phyloP scores from a whole-genome alignment of 225 moss, liverwort and hornwort genomes.

The Antitrichia curtipendula region DNA sequence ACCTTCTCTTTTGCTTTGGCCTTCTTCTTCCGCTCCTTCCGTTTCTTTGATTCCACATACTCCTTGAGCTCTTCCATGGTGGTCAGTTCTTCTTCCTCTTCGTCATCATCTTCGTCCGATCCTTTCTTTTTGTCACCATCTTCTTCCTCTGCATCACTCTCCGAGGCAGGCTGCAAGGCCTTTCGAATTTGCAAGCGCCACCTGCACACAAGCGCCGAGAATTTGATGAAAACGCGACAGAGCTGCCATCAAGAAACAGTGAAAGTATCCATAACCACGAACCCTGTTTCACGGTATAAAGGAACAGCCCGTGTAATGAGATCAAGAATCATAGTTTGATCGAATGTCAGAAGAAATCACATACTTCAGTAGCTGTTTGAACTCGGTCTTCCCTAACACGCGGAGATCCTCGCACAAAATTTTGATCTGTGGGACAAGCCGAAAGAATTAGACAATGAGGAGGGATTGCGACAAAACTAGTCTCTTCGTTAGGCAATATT shows the following conservation, averaged over 20 bases:
- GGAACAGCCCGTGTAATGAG: background rate
- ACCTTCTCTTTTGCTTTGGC: conserved; percentile 94
- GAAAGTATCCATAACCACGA: background rate
- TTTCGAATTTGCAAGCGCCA: conserved; percentile 92
- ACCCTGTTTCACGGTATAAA: background rate
- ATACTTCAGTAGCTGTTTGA: conserved; percentile 89
- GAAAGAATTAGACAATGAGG: background rate
- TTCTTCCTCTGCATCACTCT: conserved; percentile 19
- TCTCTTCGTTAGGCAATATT: background rate
- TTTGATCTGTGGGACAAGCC: conserved; percentile 41
- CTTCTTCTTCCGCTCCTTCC: conserved; percentile 57
- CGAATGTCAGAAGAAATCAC: background rate
- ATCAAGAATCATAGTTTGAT: background rate
- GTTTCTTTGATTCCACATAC: conserved; percentile 65
- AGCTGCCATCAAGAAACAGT: background rate
- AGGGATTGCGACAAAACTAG: background rate
- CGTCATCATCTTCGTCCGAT: conserved; percentile 36
- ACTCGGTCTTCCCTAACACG: conserved; percentile 89
- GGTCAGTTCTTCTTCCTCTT: conserved; percentile 71
- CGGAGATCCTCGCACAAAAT: conserved; percentile 83
- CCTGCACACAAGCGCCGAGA: conserved; percentile 13
- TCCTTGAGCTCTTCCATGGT: conserved; percentile 94
- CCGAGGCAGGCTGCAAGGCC: conserved; percentile 37
- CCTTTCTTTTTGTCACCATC: conserved; percentile 5
- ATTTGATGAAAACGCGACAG: background rate